These are phyloP conservation scores for Tricholoma terreum DNA, from an alignment of 768 basidiomycete genomes.

Conservation along the genomic window DNA sequence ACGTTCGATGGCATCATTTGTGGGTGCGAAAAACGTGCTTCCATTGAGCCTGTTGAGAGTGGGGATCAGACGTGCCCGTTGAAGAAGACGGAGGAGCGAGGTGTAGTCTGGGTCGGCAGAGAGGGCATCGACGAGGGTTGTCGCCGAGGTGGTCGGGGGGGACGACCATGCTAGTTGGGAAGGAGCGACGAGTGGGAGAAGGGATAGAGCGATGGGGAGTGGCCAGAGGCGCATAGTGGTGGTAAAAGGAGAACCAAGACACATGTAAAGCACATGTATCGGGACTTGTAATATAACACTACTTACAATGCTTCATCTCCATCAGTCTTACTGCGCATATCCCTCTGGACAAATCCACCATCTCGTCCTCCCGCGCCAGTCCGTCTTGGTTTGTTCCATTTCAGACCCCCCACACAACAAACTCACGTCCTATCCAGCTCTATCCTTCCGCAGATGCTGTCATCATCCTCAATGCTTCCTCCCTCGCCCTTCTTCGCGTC, in stretches of 20 bases:
- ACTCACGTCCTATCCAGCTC: constrained; percentile 40
- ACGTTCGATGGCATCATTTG: constrained; percentile 80
- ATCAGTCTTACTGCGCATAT: constrained; percentile 40
- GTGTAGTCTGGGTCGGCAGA: constrained; percentile 72
- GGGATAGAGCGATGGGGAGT: constrained; percentile 21
- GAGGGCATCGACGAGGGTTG: constrained; percentile 78
- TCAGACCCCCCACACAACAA: constrained; percentile 1
- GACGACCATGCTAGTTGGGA: constrained; percentile 31
- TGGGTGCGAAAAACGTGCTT: constrained; percentile 91
- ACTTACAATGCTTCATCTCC: constrained; percentile 36
- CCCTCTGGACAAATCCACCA: constrained; percentile 55
- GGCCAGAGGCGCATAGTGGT: constrained; percentile 14
- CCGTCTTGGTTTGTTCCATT: constrained; percentile 53
- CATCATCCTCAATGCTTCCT: constrained; percentile 68
- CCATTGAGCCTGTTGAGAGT: constrained; percentile 84
- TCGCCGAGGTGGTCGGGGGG: constrained; percentile 22
- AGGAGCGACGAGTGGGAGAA: constrained; percentile 27
- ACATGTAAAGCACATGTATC: background rate
- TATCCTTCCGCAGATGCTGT: constrained; percentile 71
- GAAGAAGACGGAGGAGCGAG: constrained; percentile 71
- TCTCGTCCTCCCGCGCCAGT: constrained; percentile 51
- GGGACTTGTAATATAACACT: too few species aligned
- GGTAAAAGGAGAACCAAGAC: background rate
- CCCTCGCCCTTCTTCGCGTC: constrained; percentile 61
- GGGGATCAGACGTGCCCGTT: constrained; percentile 84